Base-by-base conservation (phyloP, 148 eudicot species). In the Hydrangea macrophylla region DNA sequence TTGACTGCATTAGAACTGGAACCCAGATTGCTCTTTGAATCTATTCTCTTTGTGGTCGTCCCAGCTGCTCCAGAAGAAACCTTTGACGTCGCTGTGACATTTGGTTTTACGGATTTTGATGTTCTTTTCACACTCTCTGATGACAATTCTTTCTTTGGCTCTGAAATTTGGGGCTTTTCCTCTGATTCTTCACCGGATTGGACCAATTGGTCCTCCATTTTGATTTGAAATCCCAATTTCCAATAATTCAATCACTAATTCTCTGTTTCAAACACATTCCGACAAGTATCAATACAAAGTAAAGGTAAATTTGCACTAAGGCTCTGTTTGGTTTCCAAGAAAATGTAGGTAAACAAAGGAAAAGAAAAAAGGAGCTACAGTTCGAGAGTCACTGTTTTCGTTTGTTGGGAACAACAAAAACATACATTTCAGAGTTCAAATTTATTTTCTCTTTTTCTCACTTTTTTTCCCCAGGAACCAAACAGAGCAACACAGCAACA, bases 171-270 rank as follows among this genome's bases (percentile, higher is more conserved):
- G 25, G 75, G 64, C 55, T 63, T 65, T 55, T 65, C 60, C n/a
- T 42, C 45, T 35, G 67, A 81, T 68, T 73, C 78, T 61, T 75
- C 68, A 25, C 50, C 62, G 24, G 68, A 55, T 60, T 51, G 64
- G 69, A 65, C 72, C 44, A 58, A 35, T 33, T 53, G 69, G 11
- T 71, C 86, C 58, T 80, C 89, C 89, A 85, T 85, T 69, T 40
- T 64, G 58, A 15, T 23, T 56, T 25, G 33, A 55, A 27, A 28
- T 20, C 7, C 55, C 55, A 15, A 31, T 3, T 10, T 61, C 10
- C 37, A 36, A 23, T 36, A 53, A 33, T 11, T 20, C 36, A 55
- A 62, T 23, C 23, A 45, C n/a, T 53, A 63, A 71, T 20, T 37
- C 54, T 31, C 32, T 55, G 17, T 27, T 20, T 20, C 27, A 23